Evolutionary conservation across 2,329 filamentous ascomycete species (phyloP).

Genomic region (Claviceps citrina): DNA sequence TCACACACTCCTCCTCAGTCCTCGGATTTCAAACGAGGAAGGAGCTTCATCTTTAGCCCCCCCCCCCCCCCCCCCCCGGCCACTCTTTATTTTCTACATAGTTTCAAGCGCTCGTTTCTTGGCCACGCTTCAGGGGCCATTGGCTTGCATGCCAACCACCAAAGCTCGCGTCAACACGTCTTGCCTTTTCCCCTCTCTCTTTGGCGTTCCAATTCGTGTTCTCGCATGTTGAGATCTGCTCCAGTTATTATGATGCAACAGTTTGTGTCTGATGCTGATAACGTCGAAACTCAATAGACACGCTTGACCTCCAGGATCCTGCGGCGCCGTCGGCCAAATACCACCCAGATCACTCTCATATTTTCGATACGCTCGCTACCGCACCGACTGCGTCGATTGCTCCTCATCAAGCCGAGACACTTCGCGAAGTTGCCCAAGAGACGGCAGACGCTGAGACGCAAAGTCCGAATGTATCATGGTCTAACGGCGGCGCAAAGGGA

Average conservation of each 20-base stretch:
- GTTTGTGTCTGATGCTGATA: conserved; percentile 4
- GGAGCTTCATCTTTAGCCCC: too few species aligned
- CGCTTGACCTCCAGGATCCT: conserved; percentile 83
- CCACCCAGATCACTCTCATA: conserved; percentile 32
- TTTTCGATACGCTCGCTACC: conserved; percentile 22
- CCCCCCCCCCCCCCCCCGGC: too few species aligned
- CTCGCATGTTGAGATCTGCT: too few species aligned
- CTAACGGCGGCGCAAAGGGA: conserved; percentile 25
- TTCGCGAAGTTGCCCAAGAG: conserved; percentile 68
- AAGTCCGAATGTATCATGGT: conserved; percentile 45
- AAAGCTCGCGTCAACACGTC: too few species aligned
- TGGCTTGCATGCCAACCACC: too few species aligned
- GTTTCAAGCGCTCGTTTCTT: too few species aligned
- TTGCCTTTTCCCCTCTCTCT: too few species aligned
- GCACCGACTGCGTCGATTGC: conserved; percentile 37
- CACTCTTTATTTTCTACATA: too few species aligned
- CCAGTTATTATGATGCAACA: not conserved
- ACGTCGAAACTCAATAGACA: conserved; percentile 41
- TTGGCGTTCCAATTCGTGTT: too few species aligned
- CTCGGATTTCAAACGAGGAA: too few species aligned
- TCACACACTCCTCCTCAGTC: too few species aligned
- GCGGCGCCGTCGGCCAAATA: conserved; percentile 71
- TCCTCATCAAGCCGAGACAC: conserved; percentile 71
- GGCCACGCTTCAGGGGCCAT: too few species aligned
- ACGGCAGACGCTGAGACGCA: conserved; percentile 54